Evolutionary conservation across 1,284 basidiomycete genomes (phyloP).

Genomic region (Earliella scabrosa): DNA sequence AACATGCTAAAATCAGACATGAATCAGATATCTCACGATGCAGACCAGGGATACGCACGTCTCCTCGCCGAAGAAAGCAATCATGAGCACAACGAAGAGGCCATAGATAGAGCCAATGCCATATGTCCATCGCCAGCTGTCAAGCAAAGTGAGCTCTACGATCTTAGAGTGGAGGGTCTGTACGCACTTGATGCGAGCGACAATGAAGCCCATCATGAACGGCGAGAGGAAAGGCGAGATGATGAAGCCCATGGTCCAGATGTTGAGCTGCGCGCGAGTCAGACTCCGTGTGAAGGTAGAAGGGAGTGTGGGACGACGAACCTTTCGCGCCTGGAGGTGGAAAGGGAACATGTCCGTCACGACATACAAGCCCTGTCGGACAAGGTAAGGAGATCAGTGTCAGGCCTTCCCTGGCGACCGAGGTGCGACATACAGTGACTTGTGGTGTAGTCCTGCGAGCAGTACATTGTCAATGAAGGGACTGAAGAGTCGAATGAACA

Average conservation of each 20-base stretch:
- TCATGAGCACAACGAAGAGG: constrained; percentile 56
- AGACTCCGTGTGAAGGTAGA: background rate
- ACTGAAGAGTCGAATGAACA: background rate
- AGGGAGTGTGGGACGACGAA: constrained; percentile 19
- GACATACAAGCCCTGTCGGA: constrained; percentile 66
- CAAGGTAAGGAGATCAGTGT: too few relatives aligned
- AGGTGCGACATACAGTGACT: constrained; percentile 62
- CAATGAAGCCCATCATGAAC: constrained; percentile 72
- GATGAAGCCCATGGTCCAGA: constrained; percentile 78
- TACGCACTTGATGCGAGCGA: constrained; percentile 54
- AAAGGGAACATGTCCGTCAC: constrained; percentile 77
- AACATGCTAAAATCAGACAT: too few relatives aligned
- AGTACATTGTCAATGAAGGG: background rate
- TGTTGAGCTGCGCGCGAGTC: constrained; percentile 49
- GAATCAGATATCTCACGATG: background rate
- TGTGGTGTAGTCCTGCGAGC: constrained; percentile 62
- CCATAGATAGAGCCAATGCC: constrained; percentile 68
- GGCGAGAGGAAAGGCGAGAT: constrained; percentile 69
- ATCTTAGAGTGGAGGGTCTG: too few relatives aligned
- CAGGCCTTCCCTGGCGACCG: too few relatives aligned
- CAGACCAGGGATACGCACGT: constrained; percentile 45
- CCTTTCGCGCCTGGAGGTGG: constrained; percentile 76
- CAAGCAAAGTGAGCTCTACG: background rate
- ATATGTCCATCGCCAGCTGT: constrained; percentile 74
- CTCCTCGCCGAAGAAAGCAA: constrained; percentile 64